Conservation (phyloP, 2,329 filamentous ascomycete genomes). For the Onygenales sp. region DNA sequence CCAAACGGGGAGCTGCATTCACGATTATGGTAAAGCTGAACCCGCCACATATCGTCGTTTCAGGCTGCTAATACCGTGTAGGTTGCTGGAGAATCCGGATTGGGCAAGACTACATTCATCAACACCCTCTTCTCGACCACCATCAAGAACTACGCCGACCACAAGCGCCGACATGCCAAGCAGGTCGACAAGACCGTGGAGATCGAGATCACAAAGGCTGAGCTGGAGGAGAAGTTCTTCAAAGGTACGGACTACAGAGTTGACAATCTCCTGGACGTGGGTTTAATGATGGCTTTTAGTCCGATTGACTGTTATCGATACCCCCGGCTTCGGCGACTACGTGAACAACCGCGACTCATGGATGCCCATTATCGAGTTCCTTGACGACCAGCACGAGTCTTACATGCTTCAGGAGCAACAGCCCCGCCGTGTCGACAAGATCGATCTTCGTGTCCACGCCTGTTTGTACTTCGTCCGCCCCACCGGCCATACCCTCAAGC, state of each 20-base stretch:
- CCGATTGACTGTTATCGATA: slow-evolving; percentile 96
- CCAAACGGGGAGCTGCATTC: slow-evolving; percentile 87
- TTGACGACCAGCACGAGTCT: slow-evolving; percentile 99
- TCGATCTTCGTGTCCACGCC: slow-evolving; percentile 95
- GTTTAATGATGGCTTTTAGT: slow-evolving; percentile 45
- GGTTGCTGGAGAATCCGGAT: slow-evolving; percentile 96
- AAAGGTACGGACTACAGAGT: slow-evolving; percentile 60
- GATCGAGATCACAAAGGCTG: slow-evolving; percentile 99
- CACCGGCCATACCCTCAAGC: slow-evolving; percentile 96
- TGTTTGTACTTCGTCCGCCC: slow-evolving; percentile 99
- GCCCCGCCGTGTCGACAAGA: slow-evolving; percentile 95
- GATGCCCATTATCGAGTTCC: slow-evolving; percentile 99
- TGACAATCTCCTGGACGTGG: background rate
- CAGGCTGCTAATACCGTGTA: slow-evolving; percentile 30
- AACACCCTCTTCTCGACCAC: slow-evolving; percentile 99
- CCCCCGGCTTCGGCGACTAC: slow-evolving; percentile 97
- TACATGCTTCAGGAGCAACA: slow-evolving; percentile 99
- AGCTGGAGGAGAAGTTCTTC: slow-evolving; percentile 99
- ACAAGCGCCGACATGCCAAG: slow-evolving; percentile 98
- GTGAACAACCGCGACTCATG: slow-evolving; percentile 99
- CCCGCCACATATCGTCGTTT: background rate
- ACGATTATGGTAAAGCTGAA: slow-evolving; percentile 79
- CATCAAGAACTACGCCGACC: slow-evolving; percentile 99
- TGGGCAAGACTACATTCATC: slow-evolving; percentile 99
- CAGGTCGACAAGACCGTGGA: slow-evolving; percentile 99